Percentiles rank a stretch among this genome's conserved stretches.
Evolutionary conservation across 108 stramenopile genomes (phyloP).

Genomic region (Cyclotella choctawhatcheeana): DNA sequence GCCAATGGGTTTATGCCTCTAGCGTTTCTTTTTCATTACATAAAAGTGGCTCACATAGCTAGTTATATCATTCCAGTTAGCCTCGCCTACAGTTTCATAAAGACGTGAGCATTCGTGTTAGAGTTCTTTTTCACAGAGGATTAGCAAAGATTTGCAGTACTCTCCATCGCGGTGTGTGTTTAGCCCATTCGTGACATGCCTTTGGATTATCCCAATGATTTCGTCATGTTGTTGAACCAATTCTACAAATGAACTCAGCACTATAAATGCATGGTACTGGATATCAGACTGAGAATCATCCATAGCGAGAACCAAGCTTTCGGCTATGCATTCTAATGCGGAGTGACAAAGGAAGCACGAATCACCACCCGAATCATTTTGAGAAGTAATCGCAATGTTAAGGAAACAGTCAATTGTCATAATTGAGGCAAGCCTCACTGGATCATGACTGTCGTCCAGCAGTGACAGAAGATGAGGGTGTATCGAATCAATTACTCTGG

Average conservation of each 20-base stretch:
- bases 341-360: slow-evolving; percentile 15
- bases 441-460: slow-evolving; percentile 41
- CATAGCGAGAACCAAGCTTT: slow-evolving; percentile 29
- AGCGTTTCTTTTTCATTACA: too few species aligned
- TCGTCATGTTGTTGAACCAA: slow-evolving; percentile 1
- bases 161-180: background rate
- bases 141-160: slow-evolving; percentile 1
- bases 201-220: slow-evolving; percentile 16
- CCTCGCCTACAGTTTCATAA: too few species aligned
- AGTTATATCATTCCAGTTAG: too few species aligned
- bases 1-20: too few species aligned
- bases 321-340: slow-evolving; percentile 23
- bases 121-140: too few species aligned
- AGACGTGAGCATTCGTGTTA: too few species aligned
- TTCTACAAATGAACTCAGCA: slow-evolving; percentile 12
- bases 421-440: slow-evolving; percentile 40
- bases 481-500: slow-evolving; percentile 24
- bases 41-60: too few species aligned
- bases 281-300: slow-evolving; percentile 37
- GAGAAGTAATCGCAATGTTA: background rate
- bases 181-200: background rate
- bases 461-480: slow-evolving; percentile 31
- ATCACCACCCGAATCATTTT: too few species aligned
- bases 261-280: slow-evolving; percentile 17
- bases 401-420: slow-evolving; percentile 20